A percentile compares a stretch with the other conserved stretches of the same genome.
phyloP scores from a whole-genome alignment of 345 rosid species.

The Anacardium occidentale region DNA sequence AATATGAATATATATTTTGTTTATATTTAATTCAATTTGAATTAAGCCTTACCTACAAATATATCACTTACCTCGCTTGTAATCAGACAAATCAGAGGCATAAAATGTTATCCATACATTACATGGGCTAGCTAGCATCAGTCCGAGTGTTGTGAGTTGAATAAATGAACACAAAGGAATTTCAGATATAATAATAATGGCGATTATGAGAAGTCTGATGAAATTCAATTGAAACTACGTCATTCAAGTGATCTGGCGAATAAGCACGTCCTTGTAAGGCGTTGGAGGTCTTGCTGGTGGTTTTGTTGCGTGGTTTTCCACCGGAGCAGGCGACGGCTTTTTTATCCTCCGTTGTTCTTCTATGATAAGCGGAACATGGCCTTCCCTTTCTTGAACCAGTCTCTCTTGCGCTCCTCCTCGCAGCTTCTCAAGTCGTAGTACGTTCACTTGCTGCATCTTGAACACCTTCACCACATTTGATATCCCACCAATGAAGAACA shows the following conservation, averaged over 20 bases:
- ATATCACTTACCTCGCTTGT: too few species aligned
- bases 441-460: constrained; percentile 56
- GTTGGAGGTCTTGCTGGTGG: constrained; percentile 8
- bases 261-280: constrained; percentile 29
- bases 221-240: neutral
- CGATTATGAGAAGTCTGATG: neutral
- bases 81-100: too few species aligned
- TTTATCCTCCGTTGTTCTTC: constrained; percentile 45
- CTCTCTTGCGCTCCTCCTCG: constrained; percentile 72
- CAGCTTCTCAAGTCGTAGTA: constrained; percentile 64
- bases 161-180: too few species aligned
- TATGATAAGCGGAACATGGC: constrained; percentile 51
- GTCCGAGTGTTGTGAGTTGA: too few species aligned
- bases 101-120: too few species aligned
- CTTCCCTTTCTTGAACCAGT: constrained; percentile 51
- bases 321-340: constrained; percentile 27
- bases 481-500: constrained; percentile 55
- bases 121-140: too few species aligned
- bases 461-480: constrained; percentile 68
- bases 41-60: too few species aligned
- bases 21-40: too few species aligned
- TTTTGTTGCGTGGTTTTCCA: constrained; percentile 19
- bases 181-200: neutral
- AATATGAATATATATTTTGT: too few species aligned
- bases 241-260: constrained; percentile 4